Evolutionary conservation across 1,139 yeast species (phyloP), one percentile per base, ranked within the genome.

Genomic region (Cylindricascospora bacillispora): DNA sequence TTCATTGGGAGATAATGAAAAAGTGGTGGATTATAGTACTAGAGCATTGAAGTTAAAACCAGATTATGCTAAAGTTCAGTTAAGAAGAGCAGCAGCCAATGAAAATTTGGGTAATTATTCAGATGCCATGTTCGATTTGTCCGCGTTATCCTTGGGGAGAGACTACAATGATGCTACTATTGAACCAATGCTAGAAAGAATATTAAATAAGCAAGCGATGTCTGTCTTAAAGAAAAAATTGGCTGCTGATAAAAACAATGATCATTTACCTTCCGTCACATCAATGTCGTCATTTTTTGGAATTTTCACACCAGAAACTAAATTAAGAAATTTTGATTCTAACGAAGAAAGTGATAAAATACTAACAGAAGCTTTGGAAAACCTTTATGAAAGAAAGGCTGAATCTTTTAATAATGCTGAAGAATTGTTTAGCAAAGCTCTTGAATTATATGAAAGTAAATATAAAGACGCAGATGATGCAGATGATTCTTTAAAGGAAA

Each of bases 101-200:
- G 98, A 92, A 60, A 70, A 71, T 42, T 57, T 82, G 42, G 93
- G 75, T 45, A 64, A 69, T 41, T 83, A 70, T 57, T 70, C 74
- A 32, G 94, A 86, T 36, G 89, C 98, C 31, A 75, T 85, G 72
- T 75, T 78, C 56, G 98, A 92, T 58, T 71, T 82, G 56, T 86
- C 97, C 34, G 86, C 93, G 3, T 64, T 78, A 51, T 73, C 86
- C 23, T 65, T 79, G 40, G 71, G 68, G 50, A 85, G 85, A 26
- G 85, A 83, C 34, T 79, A 82, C 60, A 72, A 73, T 48, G 82
- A 81, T 56, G 76, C 75, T 49, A 66, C 81, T 20, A 70, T 81
- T 36, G 94, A 85, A 56, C 69, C 72, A 41, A 72, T 81, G 34
- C 73, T 92, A 49, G 97, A 92, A 63, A 73, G 95, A 56, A 85